These are phyloP conservation scores for Inonotus hispidus DNA, from an alignment of 1,284 basidiomycete species.

Conservation along the genomic window DNA sequence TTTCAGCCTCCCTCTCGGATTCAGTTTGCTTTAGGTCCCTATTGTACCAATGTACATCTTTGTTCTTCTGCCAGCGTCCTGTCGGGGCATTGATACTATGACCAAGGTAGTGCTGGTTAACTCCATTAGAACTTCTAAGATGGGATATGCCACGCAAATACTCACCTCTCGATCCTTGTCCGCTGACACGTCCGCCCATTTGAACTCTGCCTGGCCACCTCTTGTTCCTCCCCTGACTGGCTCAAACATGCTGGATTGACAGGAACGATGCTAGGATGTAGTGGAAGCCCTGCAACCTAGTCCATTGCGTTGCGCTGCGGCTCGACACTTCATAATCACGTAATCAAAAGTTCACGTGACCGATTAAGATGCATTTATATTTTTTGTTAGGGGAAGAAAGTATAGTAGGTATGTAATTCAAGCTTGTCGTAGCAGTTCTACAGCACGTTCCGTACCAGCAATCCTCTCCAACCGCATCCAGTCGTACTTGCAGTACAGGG, in stretches of 20 bases:
- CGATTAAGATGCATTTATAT: neutral
- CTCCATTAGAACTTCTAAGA: neutral
- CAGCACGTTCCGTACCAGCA: slow-evolving; percentile 33
- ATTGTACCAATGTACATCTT: slow-evolving; percentile 90
- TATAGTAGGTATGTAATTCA: neutral
- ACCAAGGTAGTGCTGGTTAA: slow-evolving; percentile 78
- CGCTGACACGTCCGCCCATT: slow-evolving; percentile 84
- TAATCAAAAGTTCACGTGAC: neutral
- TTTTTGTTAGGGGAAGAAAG: neutral
- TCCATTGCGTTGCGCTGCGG: no score
- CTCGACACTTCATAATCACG: no score
- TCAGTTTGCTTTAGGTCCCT: slow-evolving; percentile 50
- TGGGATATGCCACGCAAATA: slow-evolving; percentile 5
- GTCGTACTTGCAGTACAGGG: slow-evolving; percentile 87
- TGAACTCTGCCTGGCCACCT: slow-evolving; percentile 88
- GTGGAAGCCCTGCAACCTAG: no score
- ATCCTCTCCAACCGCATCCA: slow-evolving; percentile 83
- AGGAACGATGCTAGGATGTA: neutral
- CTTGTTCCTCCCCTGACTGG: slow-evolving; percentile 80
- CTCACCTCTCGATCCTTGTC: slow-evolving; percentile 87
- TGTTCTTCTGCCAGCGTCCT: slow-evolving; percentile 93
- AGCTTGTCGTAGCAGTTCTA: slow-evolving; percentile 12
- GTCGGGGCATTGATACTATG: slow-evolving; percentile 90
- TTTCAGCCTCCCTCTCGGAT: slow-evolving; percentile 59
- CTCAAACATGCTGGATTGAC: slow-evolving; percentile 55